Conservation (phyloP, 306 rosid species). For the Amphicarpaea edgeworthii region DNA sequence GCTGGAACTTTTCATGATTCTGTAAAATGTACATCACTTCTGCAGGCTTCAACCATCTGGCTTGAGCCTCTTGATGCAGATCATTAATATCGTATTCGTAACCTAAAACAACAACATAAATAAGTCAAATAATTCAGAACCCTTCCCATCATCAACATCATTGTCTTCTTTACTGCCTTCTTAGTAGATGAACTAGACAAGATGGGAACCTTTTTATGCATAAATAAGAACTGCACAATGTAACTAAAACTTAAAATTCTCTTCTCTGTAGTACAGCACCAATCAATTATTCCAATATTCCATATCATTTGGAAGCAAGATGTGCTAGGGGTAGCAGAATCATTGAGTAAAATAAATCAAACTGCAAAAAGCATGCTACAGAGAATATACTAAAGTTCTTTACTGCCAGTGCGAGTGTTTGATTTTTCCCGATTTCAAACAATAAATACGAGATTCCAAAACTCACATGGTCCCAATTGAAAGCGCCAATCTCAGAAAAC, state of each 20-base stretch:
- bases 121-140: conserved; percentile 29
- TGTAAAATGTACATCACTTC: conserved; percentile 88
- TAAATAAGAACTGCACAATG: background rate
- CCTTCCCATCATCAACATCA: background rate
- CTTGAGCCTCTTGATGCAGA: conserved; percentile 78
- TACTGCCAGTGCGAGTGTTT: background rate
- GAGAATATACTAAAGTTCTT: conserved; percentile 39
- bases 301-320: conserved; percentile 2
- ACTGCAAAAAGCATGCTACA: conserved; percentile 18
- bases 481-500: conserved; percentile 2
- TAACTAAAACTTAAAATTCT: conserved; percentile 3
- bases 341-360: conserved; percentile 22
- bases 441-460: conserved; percentile 21
- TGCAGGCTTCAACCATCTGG: conserved; percentile 95
- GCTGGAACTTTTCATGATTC: conserved; percentile 81
- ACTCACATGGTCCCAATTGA: conserved; percentile 30
- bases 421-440: background rate
- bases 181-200: background rate
- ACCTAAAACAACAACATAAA: conserved; percentile 50
- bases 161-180: background rate
- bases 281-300: conserved; percentile 14
- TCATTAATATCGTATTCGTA: conserved; percentile 61
- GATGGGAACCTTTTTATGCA: background rate
- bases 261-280: background rate
- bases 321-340: background rate